Evolutionary conservation across 495 filamentous ascomycete genomes (phyloP).

Genomic region (Pseudomonodictys pantanalensis): DNA sequence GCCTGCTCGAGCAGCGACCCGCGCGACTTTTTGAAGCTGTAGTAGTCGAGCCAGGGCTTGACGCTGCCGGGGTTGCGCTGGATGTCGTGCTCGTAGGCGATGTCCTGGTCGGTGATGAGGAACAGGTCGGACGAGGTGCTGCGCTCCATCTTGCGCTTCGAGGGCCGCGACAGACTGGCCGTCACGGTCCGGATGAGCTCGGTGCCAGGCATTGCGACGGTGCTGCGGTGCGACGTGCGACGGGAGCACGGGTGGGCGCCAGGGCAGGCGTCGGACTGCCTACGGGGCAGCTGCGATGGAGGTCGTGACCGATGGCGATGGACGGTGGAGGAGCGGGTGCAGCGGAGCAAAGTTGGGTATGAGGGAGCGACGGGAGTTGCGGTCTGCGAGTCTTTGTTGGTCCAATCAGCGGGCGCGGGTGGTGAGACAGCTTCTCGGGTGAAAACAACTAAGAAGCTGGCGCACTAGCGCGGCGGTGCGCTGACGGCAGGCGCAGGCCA

Average conservation of each 20-base stretch:
- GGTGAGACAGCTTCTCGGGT: not conserved
- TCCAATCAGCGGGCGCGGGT: constrained; percentile 2
- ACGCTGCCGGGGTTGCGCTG: constrained; percentile 78
- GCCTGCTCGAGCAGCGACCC: constrained; percentile 86
- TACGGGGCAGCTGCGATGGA: constrained; percentile 17
- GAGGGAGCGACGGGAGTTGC: constrained; percentile 2
- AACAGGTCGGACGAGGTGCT: constrained; percentile 39
- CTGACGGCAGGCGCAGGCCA: not conserved
- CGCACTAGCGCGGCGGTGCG: not conserved
- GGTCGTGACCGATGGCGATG: constrained; percentile 7
- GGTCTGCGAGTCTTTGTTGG: not conserved
- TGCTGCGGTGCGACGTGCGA: too few species aligned
- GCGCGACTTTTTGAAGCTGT: constrained; percentile 85
- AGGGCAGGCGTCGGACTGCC: constrained; percentile 2
- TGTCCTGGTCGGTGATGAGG: constrained; percentile 74
- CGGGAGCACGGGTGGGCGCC: too few species aligned
- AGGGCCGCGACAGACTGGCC: constrained; percentile 26
- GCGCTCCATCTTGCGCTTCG: constrained; percentile 30
- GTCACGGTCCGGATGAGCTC: constrained; percentile 30
- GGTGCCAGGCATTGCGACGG: constrained; percentile 33
- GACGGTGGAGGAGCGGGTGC: not conserved
- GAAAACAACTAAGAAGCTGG: too few species aligned
- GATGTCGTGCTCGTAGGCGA: constrained; percentile 94
- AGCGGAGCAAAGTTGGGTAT: not conserved
- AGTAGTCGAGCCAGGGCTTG: constrained; percentile 95